Conservation (phyloP, 495 filamentous ascomycete genomes). For the Hypoxylon fuscum region DNA sequence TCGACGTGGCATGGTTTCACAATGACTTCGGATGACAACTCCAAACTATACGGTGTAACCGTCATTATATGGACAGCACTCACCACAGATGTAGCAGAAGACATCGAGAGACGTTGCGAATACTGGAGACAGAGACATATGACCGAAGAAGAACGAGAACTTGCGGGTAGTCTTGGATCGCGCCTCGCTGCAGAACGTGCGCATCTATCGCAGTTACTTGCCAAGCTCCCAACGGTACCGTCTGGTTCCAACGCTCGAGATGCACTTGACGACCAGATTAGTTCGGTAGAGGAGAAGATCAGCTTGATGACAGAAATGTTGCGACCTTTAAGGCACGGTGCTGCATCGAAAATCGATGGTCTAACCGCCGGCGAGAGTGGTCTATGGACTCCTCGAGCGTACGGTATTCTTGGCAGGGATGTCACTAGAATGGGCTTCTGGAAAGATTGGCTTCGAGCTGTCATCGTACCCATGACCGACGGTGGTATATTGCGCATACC, state of each 20-base stretch:
- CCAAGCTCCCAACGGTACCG: slow-evolving; percentile 78
- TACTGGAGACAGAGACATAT: slow-evolving; percentile 94
- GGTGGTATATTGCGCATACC: slow-evolving; percentile 84
- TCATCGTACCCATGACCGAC: slow-evolving; percentile 94
- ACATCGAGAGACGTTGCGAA: slow-evolving; percentile 91
- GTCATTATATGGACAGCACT: slow-evolving; percentile 93
- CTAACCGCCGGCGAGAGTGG: slow-evolving; percentile 95
- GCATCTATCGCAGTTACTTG: slow-evolving; percentile 85
- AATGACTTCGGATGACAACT: slow-evolving; percentile 93
- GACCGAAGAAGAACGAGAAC: slow-evolving; percentile 92
- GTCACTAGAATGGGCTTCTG: slow-evolving; percentile 87
- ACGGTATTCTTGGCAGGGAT: slow-evolving; percentile 91
- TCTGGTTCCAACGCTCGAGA: slow-evolving; percentile 86
- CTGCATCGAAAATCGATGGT: slow-evolving; percentile 96
- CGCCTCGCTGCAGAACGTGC: slow-evolving; percentile 89
- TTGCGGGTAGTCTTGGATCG: slow-evolving; percentile 92
- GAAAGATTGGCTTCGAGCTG: slow-evolving; percentile 97
- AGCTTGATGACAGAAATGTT: slow-evolving; percentile 94
- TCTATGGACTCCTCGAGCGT: slow-evolving; percentile 94
- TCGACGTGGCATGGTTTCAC: slow-evolving; percentile 99
- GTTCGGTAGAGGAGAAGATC: slow-evolving; percentile 96
- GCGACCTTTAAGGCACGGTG: slow-evolving; percentile 89
- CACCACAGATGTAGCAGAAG: slow-evolving; percentile 79
- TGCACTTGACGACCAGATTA: slow-evolving; percentile 89
- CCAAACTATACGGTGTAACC: slow-evolving; percentile 90